Percentiles rank a stretch among this genome's conserved stretches.
These are phyloP conservation scores for Talaromyces marneffei DNA, from an alignment of 2,329 filamentous ascomycete species.

Conservation along the genomic window DNA sequence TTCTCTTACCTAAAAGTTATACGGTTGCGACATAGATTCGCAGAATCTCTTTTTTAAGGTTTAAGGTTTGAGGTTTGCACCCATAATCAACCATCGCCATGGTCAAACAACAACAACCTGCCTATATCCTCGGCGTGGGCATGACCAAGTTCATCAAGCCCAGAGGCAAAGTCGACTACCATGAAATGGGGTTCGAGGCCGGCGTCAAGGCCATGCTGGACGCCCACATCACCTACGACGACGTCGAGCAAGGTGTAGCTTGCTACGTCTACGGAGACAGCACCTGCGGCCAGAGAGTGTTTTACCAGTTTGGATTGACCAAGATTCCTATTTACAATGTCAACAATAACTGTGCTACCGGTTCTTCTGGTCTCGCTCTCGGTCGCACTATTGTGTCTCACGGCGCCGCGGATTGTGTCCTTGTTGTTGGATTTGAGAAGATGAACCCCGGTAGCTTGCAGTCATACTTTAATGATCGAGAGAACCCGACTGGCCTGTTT, in stretches of 20 bases:
- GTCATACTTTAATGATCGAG: slow-evolving; percentile 76
- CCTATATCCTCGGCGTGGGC: slow-evolving; percentile 92
- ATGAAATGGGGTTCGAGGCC: slow-evolving; percentile 87
- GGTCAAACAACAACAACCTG: slow-evolving; percentile 47
- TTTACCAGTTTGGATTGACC: slow-evolving; percentile 98
- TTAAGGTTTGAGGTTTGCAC: neutral
- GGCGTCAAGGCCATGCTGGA: slow-evolving; percentile 78
- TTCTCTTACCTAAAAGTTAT: neutral
- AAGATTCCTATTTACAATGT: slow-evolving; percentile 95
- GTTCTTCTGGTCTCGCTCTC: slow-evolving; percentile 84
- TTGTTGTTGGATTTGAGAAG: slow-evolving; percentile 96
- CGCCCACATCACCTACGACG: slow-evolving; percentile 84
- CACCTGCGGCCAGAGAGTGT: slow-evolving; percentile 91
- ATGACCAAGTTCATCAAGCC: slow-evolving; percentile 99
- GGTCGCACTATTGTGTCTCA: slow-evolving; percentile 71
- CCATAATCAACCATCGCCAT: slow-evolving; percentile 30
- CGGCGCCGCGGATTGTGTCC: slow-evolving; percentile 77
- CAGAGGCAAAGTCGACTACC: slow-evolving; percentile 87
- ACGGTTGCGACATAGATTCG: neutral
- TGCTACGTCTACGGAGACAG: slow-evolving; percentile 98
- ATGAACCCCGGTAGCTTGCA: slow-evolving; percentile 90
- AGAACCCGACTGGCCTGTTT: slow-evolving; percentile 69
- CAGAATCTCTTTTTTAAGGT: neutral
- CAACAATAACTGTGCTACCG: slow-evolving; percentile 98
- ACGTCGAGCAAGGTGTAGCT: slow-evolving; percentile 90